A percentile compares a stretch with the other conserved stretches of the same genome.
Conservation (phyloP, 345 rosid species). For the Gossypium thurberi region DNA sequence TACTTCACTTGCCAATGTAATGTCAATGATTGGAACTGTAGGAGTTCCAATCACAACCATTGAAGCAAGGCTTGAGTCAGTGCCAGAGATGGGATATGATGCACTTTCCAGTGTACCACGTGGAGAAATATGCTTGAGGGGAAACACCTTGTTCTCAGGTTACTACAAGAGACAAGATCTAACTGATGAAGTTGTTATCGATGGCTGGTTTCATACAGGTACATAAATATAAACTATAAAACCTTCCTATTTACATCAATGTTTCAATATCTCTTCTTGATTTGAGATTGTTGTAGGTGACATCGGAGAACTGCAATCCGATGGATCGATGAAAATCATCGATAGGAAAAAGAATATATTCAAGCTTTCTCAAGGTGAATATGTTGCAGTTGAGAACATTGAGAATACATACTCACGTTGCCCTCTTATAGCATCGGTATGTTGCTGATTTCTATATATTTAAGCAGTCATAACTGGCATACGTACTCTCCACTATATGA, state of each 20-base stretch:
- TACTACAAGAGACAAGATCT: conserved; percentile 86
- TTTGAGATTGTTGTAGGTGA: conserved; percentile 47
- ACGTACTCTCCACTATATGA: neutral
- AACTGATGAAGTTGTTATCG: conserved; percentile 66
- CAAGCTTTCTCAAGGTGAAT: conserved; percentile 94
- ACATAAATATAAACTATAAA: neutral
- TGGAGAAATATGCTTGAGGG: conserved; percentile 91
- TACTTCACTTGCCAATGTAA: conserved; percentile 66
- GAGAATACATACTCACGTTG: conserved; percentile 71
- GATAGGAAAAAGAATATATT: conserved; percentile 95
- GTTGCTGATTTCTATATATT: neutral
- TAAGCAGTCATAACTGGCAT: neutral
- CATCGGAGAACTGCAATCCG: conserved; percentile 82
- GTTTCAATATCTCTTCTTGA: neutral
- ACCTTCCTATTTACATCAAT: neutral
- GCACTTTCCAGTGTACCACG: conserved; percentile 58
- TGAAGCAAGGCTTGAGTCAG: conserved; percentile 86
- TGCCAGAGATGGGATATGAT: conserved; percentile 92
- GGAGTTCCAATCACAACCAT: conserved; percentile 87
- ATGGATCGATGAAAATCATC: conserved; percentile 84
- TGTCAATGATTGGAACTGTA: conserved; percentile 83
- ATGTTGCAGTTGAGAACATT: conserved; percentile 80
- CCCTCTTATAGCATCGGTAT: conserved; percentile 66
- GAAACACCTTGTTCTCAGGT: conserved; percentile 76
- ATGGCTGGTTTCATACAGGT: conserved; percentile 99